Evolutionary conservation across 106 monocot species (phyloP).

Genomic region (Iris macrosiphon): DNA sequence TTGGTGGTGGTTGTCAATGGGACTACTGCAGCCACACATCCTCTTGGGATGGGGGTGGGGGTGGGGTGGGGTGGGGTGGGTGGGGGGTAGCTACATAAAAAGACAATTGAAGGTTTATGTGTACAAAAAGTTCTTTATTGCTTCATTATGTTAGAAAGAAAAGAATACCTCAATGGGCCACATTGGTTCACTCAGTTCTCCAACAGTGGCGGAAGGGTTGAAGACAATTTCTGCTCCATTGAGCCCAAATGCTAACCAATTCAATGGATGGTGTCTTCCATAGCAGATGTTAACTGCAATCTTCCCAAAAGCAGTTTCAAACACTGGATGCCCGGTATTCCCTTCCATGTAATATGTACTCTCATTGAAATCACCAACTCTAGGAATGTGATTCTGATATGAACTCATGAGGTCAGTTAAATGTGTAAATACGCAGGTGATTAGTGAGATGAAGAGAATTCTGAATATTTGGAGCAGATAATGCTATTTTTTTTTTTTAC

Average conservation of each 20-base stretch:
- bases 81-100: no score
- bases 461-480: no score
- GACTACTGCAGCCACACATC: no score
- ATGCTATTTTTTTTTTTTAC: no score
- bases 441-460: no score
- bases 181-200: conserved; percentile 95
- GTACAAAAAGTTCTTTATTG: no score
- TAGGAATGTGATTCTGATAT: conserved; percentile 92
- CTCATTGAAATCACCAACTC: conserved; percentile 96
- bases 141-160: no score
- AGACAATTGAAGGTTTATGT: background rate
- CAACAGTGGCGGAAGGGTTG: conserved; percentile 98
- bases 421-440: background rate
- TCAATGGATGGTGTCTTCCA: conserved; percentile 93
- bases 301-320: conserved; percentile 89
- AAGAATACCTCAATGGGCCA: conserved; percentile 88
- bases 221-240: conserved; percentile 98
- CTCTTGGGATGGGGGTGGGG: no score
- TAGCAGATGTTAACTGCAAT: conserved; percentile 94
- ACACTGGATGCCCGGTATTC: conserved; percentile 91
- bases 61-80: no score
- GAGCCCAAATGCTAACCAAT: conserved; percentile 90
- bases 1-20: no score
- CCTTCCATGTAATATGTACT: conserved; percentile 98
- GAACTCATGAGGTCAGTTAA: background rate